Percentiles rank a stretch among this genome's conserved stretches.
These are phyloP conservation scores for Ogataea hybrid DNA, from an alignment of 1,139 yeast genomes.

Conservation along the genomic window DNA sequence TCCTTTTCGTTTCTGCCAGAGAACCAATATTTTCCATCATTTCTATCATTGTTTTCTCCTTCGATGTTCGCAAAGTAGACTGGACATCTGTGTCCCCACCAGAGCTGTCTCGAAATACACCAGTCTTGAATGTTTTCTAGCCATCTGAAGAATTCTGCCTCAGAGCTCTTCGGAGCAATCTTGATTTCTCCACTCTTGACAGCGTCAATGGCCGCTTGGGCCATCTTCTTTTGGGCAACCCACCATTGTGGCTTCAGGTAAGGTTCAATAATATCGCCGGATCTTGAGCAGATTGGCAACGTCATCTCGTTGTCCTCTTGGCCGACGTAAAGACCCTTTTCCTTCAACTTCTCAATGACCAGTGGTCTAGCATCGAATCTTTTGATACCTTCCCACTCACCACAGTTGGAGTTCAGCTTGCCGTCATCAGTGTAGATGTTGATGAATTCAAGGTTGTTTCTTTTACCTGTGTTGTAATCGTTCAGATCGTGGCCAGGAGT, in stretches of 20 bases:
- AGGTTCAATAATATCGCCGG: conserved; percentile 97
- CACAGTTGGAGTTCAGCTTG: conserved; percentile 85
- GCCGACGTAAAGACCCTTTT: conserved; percentile 70
- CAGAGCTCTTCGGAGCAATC: conserved; percentile 85
- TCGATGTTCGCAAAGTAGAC: conserved; percentile 85
- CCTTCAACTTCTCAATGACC: conserved; percentile 80
- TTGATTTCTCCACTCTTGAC: conserved; percentile 80
- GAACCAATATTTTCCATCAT: conserved; percentile 81
- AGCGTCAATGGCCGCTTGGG: conserved; percentile 81
- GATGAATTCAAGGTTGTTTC: conserved; percentile 83
- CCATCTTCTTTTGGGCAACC: conserved; percentile 92
- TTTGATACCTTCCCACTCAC: conserved; percentile 87
- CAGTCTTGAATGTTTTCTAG: conserved; percentile 95
- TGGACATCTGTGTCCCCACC: conserved; percentile 99
- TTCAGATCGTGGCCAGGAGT: conserved; percentile 98
- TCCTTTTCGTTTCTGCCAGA: conserved; percentile 83
- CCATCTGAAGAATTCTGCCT: conserved; percentile 95
- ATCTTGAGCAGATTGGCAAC: conserved; percentile 89
- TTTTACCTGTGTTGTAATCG: conserved; percentile 95
- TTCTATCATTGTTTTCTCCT: conserved; percentile 58
- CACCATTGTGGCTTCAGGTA: conserved; percentile 99
- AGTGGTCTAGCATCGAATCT: conserved; percentile 90
- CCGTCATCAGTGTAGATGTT: conserved; percentile 94
- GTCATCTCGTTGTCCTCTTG: conserved; percentile 96
- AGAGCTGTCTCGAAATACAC: conserved; percentile 98